Evolutionary conservation across 768 basidiomycete species (phyloP), one percentile per base, ranked within the genome.

Genomic region (Galerina sulciceps): DNA sequence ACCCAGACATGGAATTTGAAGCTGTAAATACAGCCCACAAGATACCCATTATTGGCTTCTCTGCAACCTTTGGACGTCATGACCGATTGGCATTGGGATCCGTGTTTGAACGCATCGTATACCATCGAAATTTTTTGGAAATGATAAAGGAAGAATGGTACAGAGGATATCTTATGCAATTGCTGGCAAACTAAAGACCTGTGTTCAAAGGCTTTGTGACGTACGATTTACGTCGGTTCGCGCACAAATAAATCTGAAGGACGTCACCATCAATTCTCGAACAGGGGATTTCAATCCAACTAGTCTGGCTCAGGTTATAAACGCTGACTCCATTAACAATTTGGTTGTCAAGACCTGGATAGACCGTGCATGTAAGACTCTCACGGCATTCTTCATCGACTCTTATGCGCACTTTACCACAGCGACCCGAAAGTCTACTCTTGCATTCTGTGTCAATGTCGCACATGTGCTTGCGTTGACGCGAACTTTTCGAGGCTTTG

Each of bases 71-170:
- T 76, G 89, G 87, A 62, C 83, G 96, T 26, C 92, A 96, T 63
- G 96, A 99, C 64, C 91, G 94, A 4, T 78, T 96, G 2, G 92
- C 94, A 1, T 82, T 99, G 3, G 89, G 93, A 6, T 88, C 90
- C 2, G 89, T 97, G 1, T 99, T 96, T 66, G 86, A 97, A 67
- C 80, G 81, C 48, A 95, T 99, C 53, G 96, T 97, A 0, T 99
- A 93, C 70, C 96, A 99, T 69, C 84, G 86, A 15, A 92, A 94
- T 63, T 94, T 97, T 65, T 72, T 93, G 11, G 87, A 93, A 51
- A 96, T 98, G 95, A 91, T 99, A 60, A 87, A 89, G 63, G 94
- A 94, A 53, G 84, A 92, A 70, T 98, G 96, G 95, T 89, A 63
- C 26, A 41, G 75, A 58, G 11, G 13, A 14, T 14, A 3, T 18